Evolutionary conservation across 495 filamentous ascomycete genomes (phyloP).

Genomic region (Copromyces sp.): DNA sequence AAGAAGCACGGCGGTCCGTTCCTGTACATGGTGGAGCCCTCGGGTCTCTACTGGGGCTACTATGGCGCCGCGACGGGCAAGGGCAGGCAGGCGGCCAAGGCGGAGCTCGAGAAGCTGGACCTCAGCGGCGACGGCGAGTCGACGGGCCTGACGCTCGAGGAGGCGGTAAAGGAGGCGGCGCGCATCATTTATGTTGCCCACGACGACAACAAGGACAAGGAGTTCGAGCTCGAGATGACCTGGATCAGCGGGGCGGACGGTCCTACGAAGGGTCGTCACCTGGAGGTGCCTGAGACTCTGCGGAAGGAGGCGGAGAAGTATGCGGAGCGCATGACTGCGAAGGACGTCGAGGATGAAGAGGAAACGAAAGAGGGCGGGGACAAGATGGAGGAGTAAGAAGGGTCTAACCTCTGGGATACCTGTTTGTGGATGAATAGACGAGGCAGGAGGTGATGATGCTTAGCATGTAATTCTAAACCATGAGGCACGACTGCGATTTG

Average conservation of each 20-base stretch:
- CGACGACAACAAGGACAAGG: constrained; percentile 95
- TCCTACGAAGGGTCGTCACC: constrained; percentile 82
- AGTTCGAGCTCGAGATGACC: constrained; percentile 98
- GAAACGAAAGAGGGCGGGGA: constrained; percentile 44
- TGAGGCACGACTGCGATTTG: neutral
- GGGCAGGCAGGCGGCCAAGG: constrained; percentile 89
- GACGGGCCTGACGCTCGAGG: constrained; percentile 61
- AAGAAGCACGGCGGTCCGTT: constrained; percentile 77
- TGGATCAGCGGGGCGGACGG: constrained; percentile 80
- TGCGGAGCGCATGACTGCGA: constrained; percentile 71
- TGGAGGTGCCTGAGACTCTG: constrained; percentile 82
- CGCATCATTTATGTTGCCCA: constrained; percentile 94
- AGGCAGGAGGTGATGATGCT: neutral
- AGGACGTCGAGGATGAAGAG: constrained; percentile 63
- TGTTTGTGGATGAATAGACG: neutral
- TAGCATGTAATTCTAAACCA: neutral
- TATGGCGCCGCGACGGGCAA: constrained; percentile 97
- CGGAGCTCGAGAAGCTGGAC: constrained; percentile 94
- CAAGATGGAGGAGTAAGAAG: constrained; percentile 63
- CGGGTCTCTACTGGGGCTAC: constrained; percentile 95
- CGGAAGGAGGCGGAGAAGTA: constrained; percentile 82
- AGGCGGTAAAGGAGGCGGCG: constrained; percentile 93
- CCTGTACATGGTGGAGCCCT: constrained; percentile 98
- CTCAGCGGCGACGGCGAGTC: constrained; percentile 47
- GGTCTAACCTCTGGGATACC: neutral